Conservation (phyloP, 2,329 filamentous ascomycete species). For the Verticillium tricorpus region DNA sequence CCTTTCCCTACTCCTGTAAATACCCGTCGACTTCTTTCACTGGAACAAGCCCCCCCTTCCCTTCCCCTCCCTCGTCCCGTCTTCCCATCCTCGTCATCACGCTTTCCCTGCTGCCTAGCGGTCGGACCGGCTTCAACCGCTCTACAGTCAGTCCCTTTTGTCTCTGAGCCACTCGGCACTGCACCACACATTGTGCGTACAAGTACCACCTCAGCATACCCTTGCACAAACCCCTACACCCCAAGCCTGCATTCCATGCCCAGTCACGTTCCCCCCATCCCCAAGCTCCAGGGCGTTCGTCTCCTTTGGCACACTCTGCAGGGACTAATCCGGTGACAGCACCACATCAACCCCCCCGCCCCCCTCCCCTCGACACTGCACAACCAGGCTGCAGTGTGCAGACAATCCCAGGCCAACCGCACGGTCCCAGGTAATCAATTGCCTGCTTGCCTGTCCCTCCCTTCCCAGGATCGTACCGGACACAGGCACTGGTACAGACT, state of each 20-base stretch:
- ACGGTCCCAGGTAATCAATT: not conserved
- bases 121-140: not conserved
- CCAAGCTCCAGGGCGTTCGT: not conserved
- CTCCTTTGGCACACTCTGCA: not conserved
- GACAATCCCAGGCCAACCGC: not conserved
- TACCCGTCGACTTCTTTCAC: not conserved
- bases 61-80: not conserved
- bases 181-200: not conserved
- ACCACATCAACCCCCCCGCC: not conserved
- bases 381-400: not conserved
- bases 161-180: not conserved
- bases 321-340: not conserved
- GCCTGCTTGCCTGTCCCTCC: not conserved
- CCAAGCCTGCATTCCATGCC: not conserved
- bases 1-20: not conserved
- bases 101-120: not conserved
- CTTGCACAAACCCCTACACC: slow-evolving; percentile 1
- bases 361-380: not conserved
- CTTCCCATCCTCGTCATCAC: not conserved
- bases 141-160: not conserved
- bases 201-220: not conserved
- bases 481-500: not conserved
- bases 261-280: not conserved
- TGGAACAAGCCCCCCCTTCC: not conserved
- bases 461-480: not conserved